A percentile compares a stretch with the other conserved stretches of the same genome.
Evolutionary conservation across 2,329 filamentous ascomycete genomes (phyloP).

Genomic region (Hypomyces perniciosus): DNA sequence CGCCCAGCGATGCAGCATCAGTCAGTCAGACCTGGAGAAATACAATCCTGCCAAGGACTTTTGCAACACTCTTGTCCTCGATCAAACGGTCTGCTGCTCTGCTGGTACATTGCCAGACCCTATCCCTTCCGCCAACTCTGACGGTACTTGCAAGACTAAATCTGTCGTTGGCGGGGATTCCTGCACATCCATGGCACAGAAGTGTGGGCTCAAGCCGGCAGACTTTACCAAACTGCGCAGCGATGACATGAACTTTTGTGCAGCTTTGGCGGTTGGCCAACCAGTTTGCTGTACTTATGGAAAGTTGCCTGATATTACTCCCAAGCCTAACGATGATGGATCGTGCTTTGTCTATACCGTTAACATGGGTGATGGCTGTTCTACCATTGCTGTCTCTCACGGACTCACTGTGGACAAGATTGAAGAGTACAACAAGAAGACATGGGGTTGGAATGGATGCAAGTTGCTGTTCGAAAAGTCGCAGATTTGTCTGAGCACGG

Average conservation of each 20-base stretch:
- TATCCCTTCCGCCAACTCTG: slow-evolving; percentile 16
- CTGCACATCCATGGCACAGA: slow-evolving; percentile 29
- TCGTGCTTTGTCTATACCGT: slow-evolving; percentile 25
- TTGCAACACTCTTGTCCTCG: slow-evolving; percentile 18
- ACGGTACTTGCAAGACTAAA: slow-evolving; percentile 23
- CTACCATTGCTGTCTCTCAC: slow-evolving; percentile 26
- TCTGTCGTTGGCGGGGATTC: slow-evolving; percentile 27
- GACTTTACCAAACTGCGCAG: slow-evolving; percentile 32
- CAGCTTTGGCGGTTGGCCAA: slow-evolving; percentile 24
- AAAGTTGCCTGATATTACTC: slow-evolving; percentile 29
- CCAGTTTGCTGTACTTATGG: slow-evolving; percentile 32
- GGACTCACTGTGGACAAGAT: slow-evolving; percentile 33
- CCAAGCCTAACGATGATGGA: slow-evolving; percentile 27
- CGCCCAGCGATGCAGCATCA: slow-evolving; percentile 28
- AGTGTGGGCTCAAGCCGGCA: slow-evolving; percentile 30
- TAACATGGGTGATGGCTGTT: slow-evolving; percentile 30
- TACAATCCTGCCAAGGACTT: slow-evolving; percentile 25
- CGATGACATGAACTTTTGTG: slow-evolving; percentile 19
- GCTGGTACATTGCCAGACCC: slow-evolving; percentile 15
- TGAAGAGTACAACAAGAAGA: slow-evolving; percentile 30
- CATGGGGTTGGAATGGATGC: slow-evolving; percentile 34
- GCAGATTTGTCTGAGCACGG: slow-evolving; percentile 26
- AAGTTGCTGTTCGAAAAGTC: slow-evolving; percentile 15
- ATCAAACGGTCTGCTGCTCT: slow-evolving; percentile 17
- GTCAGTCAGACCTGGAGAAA: slow-evolving; percentile 21